These are phyloP conservation scores for Chlamydomonas applanata DNA, from an alignment of 139 green algal genomes.

Conservation along the genomic window DNA sequence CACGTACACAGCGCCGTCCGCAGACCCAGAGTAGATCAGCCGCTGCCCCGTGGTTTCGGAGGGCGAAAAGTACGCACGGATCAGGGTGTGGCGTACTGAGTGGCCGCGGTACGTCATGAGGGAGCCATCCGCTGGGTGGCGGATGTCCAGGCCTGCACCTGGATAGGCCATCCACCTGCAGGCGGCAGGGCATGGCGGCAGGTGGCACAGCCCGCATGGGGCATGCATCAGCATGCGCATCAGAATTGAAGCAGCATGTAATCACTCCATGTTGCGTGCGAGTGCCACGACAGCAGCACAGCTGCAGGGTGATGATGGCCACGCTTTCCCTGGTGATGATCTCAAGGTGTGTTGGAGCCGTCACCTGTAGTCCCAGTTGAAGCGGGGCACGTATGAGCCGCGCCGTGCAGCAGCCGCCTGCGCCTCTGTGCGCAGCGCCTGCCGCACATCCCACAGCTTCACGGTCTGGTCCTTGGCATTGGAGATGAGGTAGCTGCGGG, in stretches of 20 bases:
- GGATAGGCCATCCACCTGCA: slow-evolving; percentile 85
- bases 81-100: slow-evolving; percentile 86
- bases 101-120: slow-evolving; percentile 90
- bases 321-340: too few species aligned
- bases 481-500: slow-evolving; percentile 72
- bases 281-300: too few species aligned
- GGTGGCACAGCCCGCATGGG: too few species aligned
- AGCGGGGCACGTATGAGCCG: slow-evolving; percentile 28
- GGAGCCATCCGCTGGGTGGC: slow-evolving; percentile 80
- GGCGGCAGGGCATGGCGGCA: background rate
- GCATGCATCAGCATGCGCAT: too few species aligned
- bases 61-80: slow-evolving; percentile 84
- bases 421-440: slow-evolving; percentile 25
- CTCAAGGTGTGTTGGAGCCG: too few species aligned
- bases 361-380: slow-evolving; percentile 77
- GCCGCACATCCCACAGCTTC: slow-evolving; percentile 92
- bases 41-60: slow-evolving; percentile 77
- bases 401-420: background rate
- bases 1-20: slow-evolving; percentile 67
- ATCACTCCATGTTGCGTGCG: too few species aligned
- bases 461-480: slow-evolving; percentile 96
- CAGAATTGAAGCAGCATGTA: too few species aligned
- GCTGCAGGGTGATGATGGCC: too few species aligned
- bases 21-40: slow-evolving; percentile 87
- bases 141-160: slow-evolving; percentile 51